phyloP scores from a whole-genome alignment of 495 filamentous ascomycete species.

The Opeltia flavorubescens region DNA sequence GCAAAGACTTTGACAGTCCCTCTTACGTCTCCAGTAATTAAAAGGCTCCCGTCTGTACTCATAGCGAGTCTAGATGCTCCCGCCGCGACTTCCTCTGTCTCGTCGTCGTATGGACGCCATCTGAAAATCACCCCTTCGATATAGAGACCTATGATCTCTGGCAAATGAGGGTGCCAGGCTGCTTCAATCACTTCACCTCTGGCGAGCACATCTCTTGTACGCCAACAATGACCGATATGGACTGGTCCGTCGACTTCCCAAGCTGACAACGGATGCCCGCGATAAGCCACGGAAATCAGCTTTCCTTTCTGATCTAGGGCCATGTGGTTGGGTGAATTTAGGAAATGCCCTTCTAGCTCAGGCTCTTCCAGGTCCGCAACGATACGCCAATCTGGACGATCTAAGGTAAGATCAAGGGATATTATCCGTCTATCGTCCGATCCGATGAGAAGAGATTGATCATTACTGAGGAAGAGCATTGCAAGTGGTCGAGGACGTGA shows the following conservation, averaged over 20 bases:
- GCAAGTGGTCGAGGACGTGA: too few species aligned
- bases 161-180: slow-evolving; percentile 15
- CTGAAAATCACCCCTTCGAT: slow-evolving; percentile 18
- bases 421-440: too few species aligned
- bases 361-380: too few species aligned
- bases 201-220: slow-evolving; percentile 9
- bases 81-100: slow-evolving; percentile 10
- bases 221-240: slow-evolving; percentile 19
- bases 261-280: neutral
- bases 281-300: neutral
- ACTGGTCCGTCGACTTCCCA: slow-evolving; percentile 17
- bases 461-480: too few species aligned
- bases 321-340: too few species aligned
- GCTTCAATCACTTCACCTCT: slow-evolving; percentile 17
- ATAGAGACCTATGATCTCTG: slow-evolving; percentile 18
- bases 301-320: too few species aligned
- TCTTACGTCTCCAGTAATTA: slow-evolving; percentile 15
- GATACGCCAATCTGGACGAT: too few species aligned
- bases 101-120: slow-evolving; percentile 17
- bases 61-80: slow-evolving; percentile 13
- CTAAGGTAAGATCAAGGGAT: too few species aligned
- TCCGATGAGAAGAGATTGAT: too few species aligned
- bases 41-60: slow-evolving; percentile 16
- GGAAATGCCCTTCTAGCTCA: too few species aligned
- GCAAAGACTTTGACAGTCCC: slow-evolving; percentile 16